Base-by-base conservation (phyloP, 208 protist species). In the Acanthamoeba lenticulata region DNA sequence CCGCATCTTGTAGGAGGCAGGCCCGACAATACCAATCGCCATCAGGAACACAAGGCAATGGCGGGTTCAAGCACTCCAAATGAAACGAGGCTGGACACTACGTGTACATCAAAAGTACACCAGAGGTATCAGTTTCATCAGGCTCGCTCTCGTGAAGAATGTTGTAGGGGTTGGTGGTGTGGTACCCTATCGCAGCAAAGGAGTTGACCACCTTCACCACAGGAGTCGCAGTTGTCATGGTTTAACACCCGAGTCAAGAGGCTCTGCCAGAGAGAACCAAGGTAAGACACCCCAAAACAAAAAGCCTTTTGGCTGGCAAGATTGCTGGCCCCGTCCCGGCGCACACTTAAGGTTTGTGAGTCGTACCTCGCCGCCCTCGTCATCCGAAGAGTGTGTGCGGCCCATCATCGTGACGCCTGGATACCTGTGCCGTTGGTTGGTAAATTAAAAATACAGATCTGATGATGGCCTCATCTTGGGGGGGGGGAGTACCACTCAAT, bases 21-120 rank as follows among this genome's bases (percentile, higher is more conserved):
- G 79, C 79, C 15, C 47, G 42, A 42, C 79, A 88, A 44, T 42
- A 88, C 79, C 79, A 88, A 32, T 88, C 79, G 21, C 79, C 79
- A 36, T 49, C 79, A 4, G 79, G 79, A 34, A 88, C 79, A 3
- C 17, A 5, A 42, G 42, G 45, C 40, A 88, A 44, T 0, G 79
- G 79, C 29, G 79, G 79, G 24, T 88, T 88, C 45, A 88, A 60
- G 79, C 79, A 88, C 79, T 88, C 79, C 79, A 88, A 60, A 24
- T 88, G 79, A 88, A 88, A 88, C 9, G 79, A 88, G 6, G 45
- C 42, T 19, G 79, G 79, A n/a, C 79, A 88, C 79, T 88, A 38
- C 6, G 65, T 1, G 67, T 45, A 4, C 2, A 27, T n/a, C 5
- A 36, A 36, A n/a, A 79, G 36, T 9, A 74, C 65, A 74, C 36